These are phyloP conservation scores for Gossypium trilobum DNA, from an alignment of 441 rosid species.

Conservation along the genomic window DNA sequence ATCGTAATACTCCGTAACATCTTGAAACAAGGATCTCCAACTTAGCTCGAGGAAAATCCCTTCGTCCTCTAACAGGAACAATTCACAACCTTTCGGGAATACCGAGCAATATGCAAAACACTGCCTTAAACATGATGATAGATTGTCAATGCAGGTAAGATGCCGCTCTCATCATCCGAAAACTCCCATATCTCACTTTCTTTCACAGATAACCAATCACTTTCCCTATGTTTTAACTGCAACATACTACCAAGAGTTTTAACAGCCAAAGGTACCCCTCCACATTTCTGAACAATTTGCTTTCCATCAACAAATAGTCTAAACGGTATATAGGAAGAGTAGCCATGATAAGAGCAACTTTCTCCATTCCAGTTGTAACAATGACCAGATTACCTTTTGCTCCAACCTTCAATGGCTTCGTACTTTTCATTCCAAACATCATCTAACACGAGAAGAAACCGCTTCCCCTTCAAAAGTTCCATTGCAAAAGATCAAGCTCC, in stretches of 20 bases:
- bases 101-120: constrained; percentile 6
- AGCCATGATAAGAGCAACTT: constrained; percentile 6
- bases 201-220: constrained; percentile 9
- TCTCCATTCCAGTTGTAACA: constrained; percentile 1
- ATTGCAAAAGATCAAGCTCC: neutral
- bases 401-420: neutral
- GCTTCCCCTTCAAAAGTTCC: neutral
- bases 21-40: neutral
- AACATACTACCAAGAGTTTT: neutral
- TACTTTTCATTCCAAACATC: constrained; percentile 4
- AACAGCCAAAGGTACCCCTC: neutral
- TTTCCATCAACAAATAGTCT: neutral
- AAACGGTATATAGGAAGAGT: constrained; percentile 2
- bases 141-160: neutral
- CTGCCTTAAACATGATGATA: neutral
- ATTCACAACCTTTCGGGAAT: constrained; percentile 2
- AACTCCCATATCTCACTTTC: constrained; percentile 7
- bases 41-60: neutral
- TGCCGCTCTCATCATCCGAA: neutral
- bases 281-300: constrained; percentile 5
- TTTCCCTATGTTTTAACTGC: neutral
- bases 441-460: neutral
- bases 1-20: neutral
- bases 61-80: neutral
- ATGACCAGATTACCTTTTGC: constrained; percentile 7